phyloP scores from a whole-genome alignment of 768 basidiomycete species.

The Rhizopogon rudus region DNA sequence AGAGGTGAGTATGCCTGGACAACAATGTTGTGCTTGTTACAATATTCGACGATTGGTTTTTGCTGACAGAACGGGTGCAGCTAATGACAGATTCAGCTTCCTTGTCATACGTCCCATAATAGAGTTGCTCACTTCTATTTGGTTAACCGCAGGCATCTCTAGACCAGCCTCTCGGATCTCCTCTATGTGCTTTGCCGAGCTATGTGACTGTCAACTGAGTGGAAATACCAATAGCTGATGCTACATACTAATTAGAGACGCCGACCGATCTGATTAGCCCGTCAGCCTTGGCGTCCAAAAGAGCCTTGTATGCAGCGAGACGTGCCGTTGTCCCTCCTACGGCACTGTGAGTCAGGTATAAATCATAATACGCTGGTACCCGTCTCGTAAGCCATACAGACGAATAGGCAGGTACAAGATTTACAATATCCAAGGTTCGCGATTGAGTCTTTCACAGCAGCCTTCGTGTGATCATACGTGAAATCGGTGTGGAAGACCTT shows the following conservation, averaged over 20 bases:
- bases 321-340: slow-evolving; percentile 50
- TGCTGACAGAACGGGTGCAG: slow-evolving; percentile 35
- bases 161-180: slow-evolving; percentile 59
- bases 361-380: slow-evolving; percentile 49
- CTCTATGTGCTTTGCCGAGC: slow-evolving; percentile 47
- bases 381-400: background rate
- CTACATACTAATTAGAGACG: no score
- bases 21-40: slow-evolving; percentile 31
- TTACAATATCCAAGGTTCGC: slow-evolving; percentile 45
- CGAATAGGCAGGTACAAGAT: slow-evolving; percentile 8
- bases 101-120: background rate
- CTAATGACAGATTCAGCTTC: background rate
- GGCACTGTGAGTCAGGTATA: slow-evolving; percentile 70
- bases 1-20: slow-evolving; percentile 37
- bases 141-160: slow-evolving; percentile 64
- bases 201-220: slow-evolving; percentile 16
- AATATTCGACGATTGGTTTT: slow-evolving; percentile 28
- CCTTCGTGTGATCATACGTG: slow-evolving; percentile 33
- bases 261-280: no score
- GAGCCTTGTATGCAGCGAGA: slow-evolving; percentile 56
- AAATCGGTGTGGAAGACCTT: slow-evolving; percentile 2
- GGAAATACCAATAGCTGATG: background rate
- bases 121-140: slow-evolving; percentile 53
- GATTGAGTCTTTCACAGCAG: slow-evolving; percentile 53
- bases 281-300: slow-evolving; percentile 42